Conservation (phyloP, 768 basidiomycete genomes). For the Lentinula raphanica region DNA sequence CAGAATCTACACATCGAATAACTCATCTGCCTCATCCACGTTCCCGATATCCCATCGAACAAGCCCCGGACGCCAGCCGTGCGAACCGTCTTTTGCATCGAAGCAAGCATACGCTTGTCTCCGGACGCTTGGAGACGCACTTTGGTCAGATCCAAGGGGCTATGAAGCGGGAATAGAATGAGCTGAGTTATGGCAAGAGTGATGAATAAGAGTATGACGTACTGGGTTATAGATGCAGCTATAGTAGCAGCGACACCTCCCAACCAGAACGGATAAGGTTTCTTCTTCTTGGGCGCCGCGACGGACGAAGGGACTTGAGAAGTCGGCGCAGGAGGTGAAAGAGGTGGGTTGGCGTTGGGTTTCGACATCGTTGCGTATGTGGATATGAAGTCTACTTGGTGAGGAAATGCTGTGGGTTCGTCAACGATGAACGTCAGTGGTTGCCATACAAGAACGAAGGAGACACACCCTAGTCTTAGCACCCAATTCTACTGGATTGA, state of each 20-base stretch:
- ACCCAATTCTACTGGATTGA: too few relatives aligned
- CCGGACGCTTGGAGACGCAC: constrained; percentile 88
- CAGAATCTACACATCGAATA: constrained; percentile 92
- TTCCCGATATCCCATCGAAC: constrained; percentile 64
- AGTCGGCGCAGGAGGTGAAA: too few relatives aligned
- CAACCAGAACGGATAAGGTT: constrained; percentile 83
- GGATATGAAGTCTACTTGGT: too few relatives aligned
- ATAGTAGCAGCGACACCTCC: constrained; percentile 85
- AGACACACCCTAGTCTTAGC: too few relatives aligned
- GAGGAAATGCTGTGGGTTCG: too few relatives aligned
- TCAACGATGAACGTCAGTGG: too few relatives aligned
- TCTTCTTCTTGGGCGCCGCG: constrained; percentile 32
- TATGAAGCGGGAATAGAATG: constrained; percentile 17
- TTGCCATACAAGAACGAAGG: too few relatives aligned
- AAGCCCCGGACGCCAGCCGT: constrained; percentile 54
- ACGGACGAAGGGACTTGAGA: too few relatives aligned
- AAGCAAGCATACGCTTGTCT: constrained; percentile 86
- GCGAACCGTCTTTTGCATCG: constrained; percentile 74
- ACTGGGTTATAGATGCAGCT: constrained; percentile 87
- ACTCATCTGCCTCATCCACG: constrained; percentile 88
- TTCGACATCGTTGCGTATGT: too few relatives aligned
- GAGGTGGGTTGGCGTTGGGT: too few relatives aligned
- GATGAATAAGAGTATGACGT: constrained; percentile 20
- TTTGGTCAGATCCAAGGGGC: constrained; percentile 86
- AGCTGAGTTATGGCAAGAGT: neutral